Evolutionary conservation across 2,329 filamentous ascomycete species (phyloP).

Genomic region (Sarocladium strictum): DNA sequence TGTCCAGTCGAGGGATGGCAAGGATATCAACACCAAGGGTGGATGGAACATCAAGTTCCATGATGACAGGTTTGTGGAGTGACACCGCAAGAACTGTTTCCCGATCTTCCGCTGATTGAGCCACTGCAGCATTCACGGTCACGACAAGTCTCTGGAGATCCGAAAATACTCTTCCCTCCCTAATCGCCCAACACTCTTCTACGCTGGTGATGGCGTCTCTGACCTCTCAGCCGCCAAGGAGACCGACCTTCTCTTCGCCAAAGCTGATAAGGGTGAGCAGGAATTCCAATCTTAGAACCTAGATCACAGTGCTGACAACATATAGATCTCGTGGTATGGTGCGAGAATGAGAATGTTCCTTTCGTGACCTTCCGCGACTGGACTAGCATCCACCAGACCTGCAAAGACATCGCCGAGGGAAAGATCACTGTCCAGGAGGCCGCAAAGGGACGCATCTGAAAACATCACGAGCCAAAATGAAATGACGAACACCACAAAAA

Average conservation of each 20-base stretch:
- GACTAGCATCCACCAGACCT: slow-evolving; percentile 67
- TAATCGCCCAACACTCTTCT: slow-evolving; percentile 78
- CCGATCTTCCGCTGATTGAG: slow-evolving; percentile 7
- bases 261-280: slow-evolving; percentile 75
- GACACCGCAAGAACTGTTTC: background rate
- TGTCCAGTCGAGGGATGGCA: slow-evolving; percentile 56
- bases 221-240: slow-evolving; percentile 89
- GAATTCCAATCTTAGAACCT: too few species aligned
- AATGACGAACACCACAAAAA: background rate
- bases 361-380: slow-evolving; percentile 87
- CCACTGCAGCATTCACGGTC: slow-evolving; percentile 67
- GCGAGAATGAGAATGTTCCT: slow-evolving; percentile 74
- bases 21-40: slow-evolving; percentile 69
- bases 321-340: slow-evolving; percentile 79
- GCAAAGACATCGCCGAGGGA: slow-evolving; percentile 71
- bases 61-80: slow-evolving; percentile 9
- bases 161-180: slow-evolving; percentile 76
- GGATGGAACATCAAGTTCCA: slow-evolving; percentile 70
- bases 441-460: slow-evolving; percentile 42
- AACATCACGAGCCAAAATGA: background rate
- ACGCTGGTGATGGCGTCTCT: slow-evolving; percentile 90
- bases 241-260: slow-evolving; percentile 90
- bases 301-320: background rate
- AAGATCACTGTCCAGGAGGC: slow-evolving; percentile 65
- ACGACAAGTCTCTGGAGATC: slow-evolving; percentile 92